These are phyloP conservation scores for Penicillium macrosclerotiorum DNA, from an alignment of 495 filamentous ascomycete species.

Conservation along the genomic window DNA sequence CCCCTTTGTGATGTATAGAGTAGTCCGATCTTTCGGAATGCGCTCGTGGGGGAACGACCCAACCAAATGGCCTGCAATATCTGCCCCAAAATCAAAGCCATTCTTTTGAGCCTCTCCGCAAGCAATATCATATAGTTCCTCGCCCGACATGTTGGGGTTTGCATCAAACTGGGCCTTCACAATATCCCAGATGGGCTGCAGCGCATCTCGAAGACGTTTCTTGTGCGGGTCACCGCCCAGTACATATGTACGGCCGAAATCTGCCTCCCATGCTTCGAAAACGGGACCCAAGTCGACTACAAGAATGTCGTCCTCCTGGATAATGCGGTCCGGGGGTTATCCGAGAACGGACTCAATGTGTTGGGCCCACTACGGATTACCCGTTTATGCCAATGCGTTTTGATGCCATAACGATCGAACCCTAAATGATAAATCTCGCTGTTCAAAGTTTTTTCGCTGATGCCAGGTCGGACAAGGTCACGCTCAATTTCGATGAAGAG, in stretches of 20 bases:
- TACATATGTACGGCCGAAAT: constrained; percentile 50
- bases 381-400: constrained; percentile 52
- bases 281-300: constrained; percentile 51
- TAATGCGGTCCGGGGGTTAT: constrained; percentile 48
- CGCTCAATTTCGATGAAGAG: constrained; percentile 50
- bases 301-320: constrained; percentile 47
- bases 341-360: constrained; percentile 42
- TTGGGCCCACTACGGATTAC: constrained; percentile 50
- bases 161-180: constrained; percentile 36
- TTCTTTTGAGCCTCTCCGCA: constrained; percentile 21
- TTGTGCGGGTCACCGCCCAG: constrained; percentile 46
- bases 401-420: constrained; percentile 38
- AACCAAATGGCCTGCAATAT: constrained; percentile 46
- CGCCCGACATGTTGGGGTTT: constrained; percentile 41
- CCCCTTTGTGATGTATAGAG: constrained; percentile 41
- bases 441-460: constrained; percentile 47
- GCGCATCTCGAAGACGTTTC: constrained; percentile 38
- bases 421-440: constrained; percentile 48
- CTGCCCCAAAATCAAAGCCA: constrained; percentile 43
- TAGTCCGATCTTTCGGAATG: constrained; percentile 43
- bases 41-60: constrained; percentile 46
- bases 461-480: constrained; percentile 42
- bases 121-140: constrained; percentile 40
- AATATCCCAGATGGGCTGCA: constrained; percentile 41
- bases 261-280: constrained; percentile 52